Base-by-base conservation (phyloP, 371 early-diverging fungal genomes). In the Mucor lusitanicus region DNA sequence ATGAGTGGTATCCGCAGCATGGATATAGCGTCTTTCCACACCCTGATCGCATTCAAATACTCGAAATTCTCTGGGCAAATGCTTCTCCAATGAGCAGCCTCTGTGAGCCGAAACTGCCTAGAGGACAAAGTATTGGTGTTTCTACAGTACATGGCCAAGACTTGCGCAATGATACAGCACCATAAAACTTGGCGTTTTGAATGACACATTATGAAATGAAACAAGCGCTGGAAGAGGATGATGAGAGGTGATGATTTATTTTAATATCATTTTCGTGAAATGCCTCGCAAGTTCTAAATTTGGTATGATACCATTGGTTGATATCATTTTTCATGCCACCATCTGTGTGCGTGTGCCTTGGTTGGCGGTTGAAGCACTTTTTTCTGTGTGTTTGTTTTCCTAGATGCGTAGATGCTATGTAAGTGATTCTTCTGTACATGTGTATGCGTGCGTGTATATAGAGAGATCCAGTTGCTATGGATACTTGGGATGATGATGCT, bases 261-360 rank as follows among this genome's bases (percentile, higher is more conserved):
- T 25, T 50, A 50, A 50, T 50, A 50, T 50, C 50, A n/a, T 50
- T 50, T 50, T 23, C 19, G 12, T 40, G 40, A 46, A 21, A 46
- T 21, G 46, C 46, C 46, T 46, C 46, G 9, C 44, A 46, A 19
- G 8, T 46, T 46, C 8, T 19, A 46, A 46, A 21, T 46, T 19
- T 27, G 46, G 46, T 32, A 35, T 15, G 48, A 58, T 32, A 40
- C 57, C 19, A 65, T 59, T 58, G 37, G 59, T 21, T 59, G 59
- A 57, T 28, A 46, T 61, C 63, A 53, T 23, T 62, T 63, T 63
- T 50, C 12, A 37, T 63, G 25, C 28, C 42, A 42, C 7, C 27
- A n/a, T 44, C 46, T 32, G 1, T 59, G 46, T 44, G 21, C n/a
- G 2, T 58, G 46, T 46, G 46, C 46, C 46, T 46, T 46, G 46